These are phyloP conservation scores for Quambalaria eucalypti DNA, from an alignment of 1,284 basidiomycete species.

Conservation along the genomic window DNA sequence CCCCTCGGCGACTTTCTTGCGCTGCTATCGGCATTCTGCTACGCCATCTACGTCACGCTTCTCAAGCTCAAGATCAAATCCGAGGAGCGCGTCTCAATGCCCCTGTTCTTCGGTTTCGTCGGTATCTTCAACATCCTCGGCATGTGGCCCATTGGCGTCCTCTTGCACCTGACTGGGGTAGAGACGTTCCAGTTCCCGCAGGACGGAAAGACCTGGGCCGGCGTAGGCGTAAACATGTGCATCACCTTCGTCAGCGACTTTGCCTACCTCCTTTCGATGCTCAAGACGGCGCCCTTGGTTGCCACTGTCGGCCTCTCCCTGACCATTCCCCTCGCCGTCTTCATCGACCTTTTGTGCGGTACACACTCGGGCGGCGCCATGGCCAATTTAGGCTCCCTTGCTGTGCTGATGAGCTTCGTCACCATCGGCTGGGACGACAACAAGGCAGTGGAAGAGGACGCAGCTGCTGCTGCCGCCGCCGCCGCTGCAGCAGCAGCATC, in stretches of 20 bases:
- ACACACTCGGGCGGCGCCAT: slow-evolving; percentile 26
- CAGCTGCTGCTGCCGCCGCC: no score
- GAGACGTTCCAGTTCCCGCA: slow-evolving; percentile 71
- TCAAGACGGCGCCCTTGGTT: slow-evolving; percentile 79
- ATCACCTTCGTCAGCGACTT: slow-evolving; percentile 47
- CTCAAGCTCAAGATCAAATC: slow-evolving; percentile 61
- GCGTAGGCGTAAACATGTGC: slow-evolving; percentile 70
- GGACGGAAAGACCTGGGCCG: slow-evolving; percentile 56
- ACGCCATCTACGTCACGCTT: slow-evolving; percentile 82
- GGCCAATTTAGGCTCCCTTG: slow-evolving; percentile 21
- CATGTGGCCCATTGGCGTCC: slow-evolving; percentile 70
- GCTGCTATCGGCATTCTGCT: slow-evolving; percentile 52
- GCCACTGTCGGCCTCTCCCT: slow-evolving; percentile 87
- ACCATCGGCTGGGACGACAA: slow-evolving; percentile 21
- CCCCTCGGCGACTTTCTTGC: slow-evolving; percentile 38
- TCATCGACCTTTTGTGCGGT: slow-evolving; percentile 66
- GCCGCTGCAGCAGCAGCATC: no score
- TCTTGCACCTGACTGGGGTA: slow-evolving; percentile 66
- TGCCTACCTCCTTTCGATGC: slow-evolving; percentile 60
- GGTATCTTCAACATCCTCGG: slow-evolving; percentile 76
- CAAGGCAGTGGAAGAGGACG: neutral
- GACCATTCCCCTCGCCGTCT: slow-evolving; percentile 82
- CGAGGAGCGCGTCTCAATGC: slow-evolving; percentile 38
- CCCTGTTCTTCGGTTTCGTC: slow-evolving; percentile 56
- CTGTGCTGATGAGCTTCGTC: slow-evolving; percentile 31